phyloP scores from a whole-genome alignment of 2,329 filamentous ascomycete species.

The Trichoderma gracile region DNA sequence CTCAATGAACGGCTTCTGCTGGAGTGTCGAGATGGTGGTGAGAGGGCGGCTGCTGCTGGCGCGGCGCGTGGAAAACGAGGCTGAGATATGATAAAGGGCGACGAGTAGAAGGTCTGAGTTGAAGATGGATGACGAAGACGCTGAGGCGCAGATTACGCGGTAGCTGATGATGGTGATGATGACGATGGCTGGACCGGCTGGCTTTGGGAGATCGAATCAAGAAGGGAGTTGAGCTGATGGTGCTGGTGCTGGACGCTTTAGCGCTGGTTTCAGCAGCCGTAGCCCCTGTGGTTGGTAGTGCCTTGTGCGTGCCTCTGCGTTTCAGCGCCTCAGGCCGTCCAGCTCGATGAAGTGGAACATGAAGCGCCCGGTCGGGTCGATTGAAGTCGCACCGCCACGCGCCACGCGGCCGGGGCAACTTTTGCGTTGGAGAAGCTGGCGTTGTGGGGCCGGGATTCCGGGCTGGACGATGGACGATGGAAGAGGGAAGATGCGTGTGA shows the following conservation, averaged over 20 bases:
- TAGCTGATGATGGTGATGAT: neutral
- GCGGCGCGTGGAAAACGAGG: neutral
- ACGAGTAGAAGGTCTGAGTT: neutral
- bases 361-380: neutral
- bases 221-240: too few relatives aligned
- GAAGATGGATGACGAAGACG: slow-evolving; percentile 21
- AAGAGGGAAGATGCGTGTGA: neutral
- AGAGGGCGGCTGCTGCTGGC: neutral
- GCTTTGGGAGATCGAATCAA: neutral
- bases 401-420: slow-evolving; percentile 29
- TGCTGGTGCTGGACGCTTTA: neutral
- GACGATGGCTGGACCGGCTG: slow-evolving; percentile 10
- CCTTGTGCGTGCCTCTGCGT: neutral
- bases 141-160: slow-evolving; percentile 5
- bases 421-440: neutral
- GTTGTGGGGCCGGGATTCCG: slow-evolving; percentile 25
- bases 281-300: neutral
- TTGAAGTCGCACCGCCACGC: slow-evolving; percentile 30
- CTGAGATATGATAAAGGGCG: neutral
- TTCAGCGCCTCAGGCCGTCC: slow-evolving; percentile 2
- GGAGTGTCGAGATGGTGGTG: neutral
- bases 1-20: neutral
- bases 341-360: too few relatives aligned
- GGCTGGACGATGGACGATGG: slow-evolving; percentile 2
- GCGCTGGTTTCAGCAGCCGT: slow-evolving; percentile 7